phyloP scores from a whole-genome alignment of 2,329 filamentous ascomycete genomes.

The Lasiodiplodia citricola region DNA sequence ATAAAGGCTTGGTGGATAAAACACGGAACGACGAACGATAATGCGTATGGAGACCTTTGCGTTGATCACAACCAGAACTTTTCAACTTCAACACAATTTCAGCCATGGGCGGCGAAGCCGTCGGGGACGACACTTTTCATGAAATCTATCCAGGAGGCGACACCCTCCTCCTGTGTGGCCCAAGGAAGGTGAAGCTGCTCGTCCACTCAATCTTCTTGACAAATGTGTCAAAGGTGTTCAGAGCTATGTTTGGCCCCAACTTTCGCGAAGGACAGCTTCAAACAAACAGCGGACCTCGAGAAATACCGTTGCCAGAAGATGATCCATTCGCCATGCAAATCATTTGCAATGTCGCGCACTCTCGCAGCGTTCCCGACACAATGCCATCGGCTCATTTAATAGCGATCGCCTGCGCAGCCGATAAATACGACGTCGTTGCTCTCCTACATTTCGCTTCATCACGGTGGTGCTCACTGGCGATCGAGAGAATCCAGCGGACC shows the following conservation, averaged over 20 bases:
- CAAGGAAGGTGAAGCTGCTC: not conserved
- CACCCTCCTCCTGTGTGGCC: not conserved
- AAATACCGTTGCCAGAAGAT: not conserved
- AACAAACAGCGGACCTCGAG: not conserved
- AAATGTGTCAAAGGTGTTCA: not conserved
- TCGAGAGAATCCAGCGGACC: accelerated
- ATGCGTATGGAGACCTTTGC: no score
- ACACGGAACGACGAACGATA: no score
- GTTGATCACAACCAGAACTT: no score
- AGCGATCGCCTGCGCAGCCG: not conserved
- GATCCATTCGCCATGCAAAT: not conserved
- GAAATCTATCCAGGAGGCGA: conserved; percentile 24
- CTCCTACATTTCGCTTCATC: not conserved
- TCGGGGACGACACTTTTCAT: conserved; percentile 30
- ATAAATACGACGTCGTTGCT: not conserved
- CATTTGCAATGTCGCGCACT: not conserved
- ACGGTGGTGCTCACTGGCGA: not conserved
- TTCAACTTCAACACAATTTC: no score
- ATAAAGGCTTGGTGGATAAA: no score
- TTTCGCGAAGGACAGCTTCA: not conserved
- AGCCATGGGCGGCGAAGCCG: no score
- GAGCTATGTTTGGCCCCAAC: not conserved
- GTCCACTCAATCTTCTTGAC: not conserved
- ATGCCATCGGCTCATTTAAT: not conserved
- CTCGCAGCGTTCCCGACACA: not conserved